Evolutionary conservation across 1,284 basidiomycete genomes (phyloP), one percentile per base, ranked within the genome.

Genomic region (Cutaneotrichosporon sp.): DNA sequence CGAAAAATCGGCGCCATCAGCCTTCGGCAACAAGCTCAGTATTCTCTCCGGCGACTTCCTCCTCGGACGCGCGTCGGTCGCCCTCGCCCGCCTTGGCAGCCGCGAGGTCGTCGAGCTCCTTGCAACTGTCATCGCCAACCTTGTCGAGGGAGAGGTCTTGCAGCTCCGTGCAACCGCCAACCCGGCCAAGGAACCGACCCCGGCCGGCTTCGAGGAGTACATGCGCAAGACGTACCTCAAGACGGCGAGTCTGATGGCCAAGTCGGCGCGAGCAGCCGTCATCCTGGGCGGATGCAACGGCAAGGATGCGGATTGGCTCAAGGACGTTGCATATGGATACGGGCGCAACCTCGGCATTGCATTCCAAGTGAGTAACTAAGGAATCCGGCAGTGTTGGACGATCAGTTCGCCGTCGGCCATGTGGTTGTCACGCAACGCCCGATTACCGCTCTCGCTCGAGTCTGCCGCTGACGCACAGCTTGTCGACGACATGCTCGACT

Each of bases 1-100:
- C 5, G 82, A 81, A 0, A 83, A 90, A 4, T 89, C 87, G 12
- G 91, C 91, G 0, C 96, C 93, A 0, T 80, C 84, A 8, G 84
- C 84, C 9, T 94, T 94, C 65, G 91, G 90, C n/a, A 97, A 94
- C 80, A 98, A 98, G 72, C 81, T 97, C 10, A 82, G 90, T 32
- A 86, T 99, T 61, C 84, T 99, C 17, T 92, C 87, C 0, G 94
- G 96, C 16, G 93, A 97, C 74, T 98, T 98, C 73, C 77, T 99
- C 22, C 82, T 99, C 8, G 96, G 91, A 11, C 83, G 94, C 41
- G 89, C 94, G 3, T 89, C 86, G 59, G 85, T 91, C 8, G 87
- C 90, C 0, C 80, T 98, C 4, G 85, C 91, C 0, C 81, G 93
- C 14, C 80, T 99, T 6, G 90, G 92, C 2, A 85, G 86, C 58